Evolutionary conservation across 1,284 basidiomycete genomes (phyloP), one percentile per base, ranked within the genome.

Genomic region (Mycena sp.): DNA sequence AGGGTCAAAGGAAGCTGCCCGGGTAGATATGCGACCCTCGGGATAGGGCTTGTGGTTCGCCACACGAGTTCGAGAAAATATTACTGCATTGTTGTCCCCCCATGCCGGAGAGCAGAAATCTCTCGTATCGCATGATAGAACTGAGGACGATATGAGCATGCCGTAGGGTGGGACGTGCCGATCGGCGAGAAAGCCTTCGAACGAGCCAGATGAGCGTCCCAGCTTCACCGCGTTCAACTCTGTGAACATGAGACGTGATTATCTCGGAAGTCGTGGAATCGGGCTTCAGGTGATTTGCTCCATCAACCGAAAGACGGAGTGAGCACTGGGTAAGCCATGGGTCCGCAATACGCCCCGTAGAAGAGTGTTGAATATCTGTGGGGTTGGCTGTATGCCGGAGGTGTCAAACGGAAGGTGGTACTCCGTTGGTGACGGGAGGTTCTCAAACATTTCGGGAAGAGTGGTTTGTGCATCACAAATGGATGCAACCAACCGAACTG

Each of bases 311-410:
- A 88, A 75, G 41, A 89, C 63, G 49, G 68, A 67, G 38, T 73
- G 76, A 53, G 85, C 80, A 35, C 78, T 81, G 32, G 74, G 63
- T 41, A 91, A 71, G 38, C 88, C 87, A 61, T 76, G 78, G 41
- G 74, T 73, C 28, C 71, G 72, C 57, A 91, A 73, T 12, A 84
- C 59, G 32, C 85, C 84, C 46, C 77, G 77, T 12, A 91, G 73
- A 21, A 89, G 72, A 16, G 85, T 80, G 69, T 92, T 91, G 76
- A 90, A 83, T 19, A 90, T 75, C 41, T 82, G 76, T 25, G 77
- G 76, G 3, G 81, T 84, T 25, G 85, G 84, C 35, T 38, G 54
- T 21, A 86, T 70, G 38, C 71, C 73, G 16, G 76, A 70, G 26
- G 79, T 70, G 59, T 78, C 64, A 64, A 80, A 73, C 29, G 62